Base-by-base conservation (phyloP, 352 stramenopile species). In the Phytophthora nicotianae region DNA sequence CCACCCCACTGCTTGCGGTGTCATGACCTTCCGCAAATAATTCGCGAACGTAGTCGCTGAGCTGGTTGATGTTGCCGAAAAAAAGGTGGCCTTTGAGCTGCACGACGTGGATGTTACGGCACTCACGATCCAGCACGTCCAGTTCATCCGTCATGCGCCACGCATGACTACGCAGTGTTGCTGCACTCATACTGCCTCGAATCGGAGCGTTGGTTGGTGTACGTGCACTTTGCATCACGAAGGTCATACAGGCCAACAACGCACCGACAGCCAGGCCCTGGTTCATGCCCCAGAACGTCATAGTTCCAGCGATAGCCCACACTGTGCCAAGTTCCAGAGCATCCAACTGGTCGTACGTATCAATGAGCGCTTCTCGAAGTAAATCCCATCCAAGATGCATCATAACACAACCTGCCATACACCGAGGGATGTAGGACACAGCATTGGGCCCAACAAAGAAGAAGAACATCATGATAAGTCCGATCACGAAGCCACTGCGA, bases 251-350 rank as follows among this genome's bases (percentile, higher is more conserved):
- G 6, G 93, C 91, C 10, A 95, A 70, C 54, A 98, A 62, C 7
- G 88, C 81, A 16, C 92, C 95, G 45, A 96, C 88, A 2, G 93
- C 80, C 33, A 98, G 80, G 9, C 84, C 84, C 38, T 93, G 75
- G 67, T 91, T 96, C 90, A 98, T 98, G 4, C 93, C 93, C 82
- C 83, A 95, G 35, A 96, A 87, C 8, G 89, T 97, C 93, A 98
- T 98, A 19, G 88, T 88, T 27, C 91, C 73, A 10, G 83, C 77
- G 50, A 98, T 98, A 4, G 85, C 70, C 90, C 86, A 97, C 33
- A 98, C 96, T 0, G 88, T 96, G 20, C 72, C 78, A 14, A 98
- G 92, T 49, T 98, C 94, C 58, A 98, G 68, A 13, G 67, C 69
- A 79, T 98, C 92, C 10, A 97, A 86, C 55, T 97, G 90, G 17